These are phyloP conservation scores for Pestalotiopsis sp. DNA, from an alignment of 2,329 filamentous ascomycete genomes.

Conservation along the genomic window DNA sequence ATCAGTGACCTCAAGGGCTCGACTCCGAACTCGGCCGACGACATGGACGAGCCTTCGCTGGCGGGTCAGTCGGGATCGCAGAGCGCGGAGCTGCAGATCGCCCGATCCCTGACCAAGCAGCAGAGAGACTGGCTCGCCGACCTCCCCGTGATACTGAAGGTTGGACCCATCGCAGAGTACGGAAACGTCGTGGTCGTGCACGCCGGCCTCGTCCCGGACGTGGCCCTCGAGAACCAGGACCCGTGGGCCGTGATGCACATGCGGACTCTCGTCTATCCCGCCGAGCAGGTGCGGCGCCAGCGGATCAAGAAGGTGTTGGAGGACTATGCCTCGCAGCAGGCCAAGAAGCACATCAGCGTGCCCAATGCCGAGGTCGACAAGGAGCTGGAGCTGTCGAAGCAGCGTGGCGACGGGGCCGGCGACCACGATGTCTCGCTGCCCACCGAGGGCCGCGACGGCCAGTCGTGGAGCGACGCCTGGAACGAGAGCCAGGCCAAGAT, in stretches of 20 bases:
- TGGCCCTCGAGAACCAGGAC: slow-evolving; percentile 69
- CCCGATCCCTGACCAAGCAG: slow-evolving; percentile 50
- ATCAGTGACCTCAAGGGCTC: slow-evolving; percentile 8
- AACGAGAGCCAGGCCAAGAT: slow-evolving; percentile 46
- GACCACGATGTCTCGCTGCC: slow-evolving; percentile 17
- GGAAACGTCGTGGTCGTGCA: slow-evolving; percentile 77
- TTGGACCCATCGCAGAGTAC: slow-evolving; percentile 57
- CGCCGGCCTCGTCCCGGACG: slow-evolving; percentile 77
- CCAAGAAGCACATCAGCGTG: slow-evolving; percentile 30
- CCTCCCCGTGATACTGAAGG: slow-evolving; percentile 76
- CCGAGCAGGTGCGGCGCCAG: slow-evolving; percentile 19
- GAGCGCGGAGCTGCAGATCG: slow-evolving; percentile 50
- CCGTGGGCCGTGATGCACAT: slow-evolving; percentile 89
- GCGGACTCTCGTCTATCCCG: slow-evolving; percentile 69
- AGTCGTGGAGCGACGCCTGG: slow-evolving; percentile 68
- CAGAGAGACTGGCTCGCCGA: slow-evolving; percentile 69
- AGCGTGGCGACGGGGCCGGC: slow-evolving; percentile 13
- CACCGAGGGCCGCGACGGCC: slow-evolving; percentile 49
- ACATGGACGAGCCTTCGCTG: slow-evolving; percentile 26
- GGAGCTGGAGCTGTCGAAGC: slow-evolving; percentile 22
- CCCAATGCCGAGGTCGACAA: slow-evolving; percentile 17
- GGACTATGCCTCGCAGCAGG: slow-evolving; percentile 1
- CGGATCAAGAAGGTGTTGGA: slow-evolving; percentile 11
- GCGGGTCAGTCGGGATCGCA: slow-evolving; percentile 38
- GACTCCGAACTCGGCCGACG: slow-evolving; percentile 19